Percentiles rank a stretch among this genome's conserved stretches.
These are phyloP conservation scores for Cyclotella choctawhatcheeana DNA, from an alignment of 108 stramenopile species.

Conservation along the genomic window DNA sequence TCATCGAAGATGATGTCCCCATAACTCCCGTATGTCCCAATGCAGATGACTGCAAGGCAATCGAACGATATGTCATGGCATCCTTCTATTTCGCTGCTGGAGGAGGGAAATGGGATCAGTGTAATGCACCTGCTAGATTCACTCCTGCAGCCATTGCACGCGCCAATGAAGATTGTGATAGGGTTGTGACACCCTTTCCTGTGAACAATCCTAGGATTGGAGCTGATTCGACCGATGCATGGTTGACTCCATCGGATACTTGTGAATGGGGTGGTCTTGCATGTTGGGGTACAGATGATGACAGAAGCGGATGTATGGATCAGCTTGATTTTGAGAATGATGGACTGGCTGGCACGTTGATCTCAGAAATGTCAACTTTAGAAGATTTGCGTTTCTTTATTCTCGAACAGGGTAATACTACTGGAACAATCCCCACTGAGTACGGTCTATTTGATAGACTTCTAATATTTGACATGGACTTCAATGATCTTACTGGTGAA, in stretches of 20 bases:
- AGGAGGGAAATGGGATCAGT: constrained; percentile 61
- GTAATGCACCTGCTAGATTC: constrained; percentile 55
- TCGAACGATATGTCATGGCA: constrained; percentile 54
- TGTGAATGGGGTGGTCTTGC: constrained; percentile 73
- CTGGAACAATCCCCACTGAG: constrained; percentile 60
- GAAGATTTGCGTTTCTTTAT: constrained; percentile 45
- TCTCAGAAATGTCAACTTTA: constrained; percentile 54
- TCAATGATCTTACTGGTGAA: constrained; percentile 24
- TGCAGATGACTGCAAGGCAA: constrained; percentile 7
- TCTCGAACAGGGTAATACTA: constrained; percentile 60
- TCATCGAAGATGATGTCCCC: constrained; percentile 18
- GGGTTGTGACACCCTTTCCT: constrained; percentile 30
- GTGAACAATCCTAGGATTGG: constrained; percentile 36
- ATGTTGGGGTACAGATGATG: constrained; percentile 25
- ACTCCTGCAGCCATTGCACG: constrained; percentile 37
- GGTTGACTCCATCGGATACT: constrained; percentile 60
- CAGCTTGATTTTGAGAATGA: constrained; percentile 54
- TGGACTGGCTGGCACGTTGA: constrained; percentile 62
- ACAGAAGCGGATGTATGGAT: constrained; percentile 20
- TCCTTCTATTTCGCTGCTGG: constrained; percentile 54
- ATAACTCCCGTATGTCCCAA: constrained; percentile 21
- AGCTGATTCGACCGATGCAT: constrained; percentile 48
- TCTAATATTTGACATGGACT: constrained; percentile 33
- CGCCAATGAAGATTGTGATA: constrained; percentile 55
- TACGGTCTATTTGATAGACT: constrained; percentile 49